phyloP scores from a whole-genome alignment of 2,329 filamentous ascomycete species.

The Nemania abortiva region DNA sequence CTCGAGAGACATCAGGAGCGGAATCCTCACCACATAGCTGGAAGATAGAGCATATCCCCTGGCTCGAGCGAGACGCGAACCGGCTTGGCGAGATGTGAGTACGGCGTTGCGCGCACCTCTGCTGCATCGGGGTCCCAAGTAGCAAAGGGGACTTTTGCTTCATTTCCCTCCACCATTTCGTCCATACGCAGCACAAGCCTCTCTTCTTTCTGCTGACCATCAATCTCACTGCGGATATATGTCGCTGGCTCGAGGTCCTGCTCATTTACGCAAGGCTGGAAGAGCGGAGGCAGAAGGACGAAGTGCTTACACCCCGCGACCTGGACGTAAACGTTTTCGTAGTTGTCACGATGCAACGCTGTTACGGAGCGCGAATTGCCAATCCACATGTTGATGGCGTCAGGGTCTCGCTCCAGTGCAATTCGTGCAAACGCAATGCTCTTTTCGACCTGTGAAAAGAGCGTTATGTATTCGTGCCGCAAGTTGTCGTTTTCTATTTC shows the following conservation, averaged over 20 bases:
- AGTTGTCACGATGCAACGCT: slow-evolving; percentile 83
- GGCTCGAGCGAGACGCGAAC: slow-evolving; percentile 75
- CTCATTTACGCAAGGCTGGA: slow-evolving; percentile 77
- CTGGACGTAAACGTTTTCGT: slow-evolving; percentile 88
- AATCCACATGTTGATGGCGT: slow-evolving; percentile 87
- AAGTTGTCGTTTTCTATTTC: slow-evolving; percentile 81
- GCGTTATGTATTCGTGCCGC: slow-evolving; percentile 74
- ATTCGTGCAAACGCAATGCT: slow-evolving; percentile 79
- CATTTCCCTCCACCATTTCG: slow-evolving; percentile 16
- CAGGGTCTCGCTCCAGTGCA: slow-evolving; percentile 71
- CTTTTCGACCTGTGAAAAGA: slow-evolving; percentile 72
- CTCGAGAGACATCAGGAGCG: not conserved
- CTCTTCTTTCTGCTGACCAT: slow-evolving; percentile 11
- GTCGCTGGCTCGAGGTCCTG: slow-evolving; percentile 66
- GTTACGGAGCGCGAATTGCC: slow-evolving; percentile 78
- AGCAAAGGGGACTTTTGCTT: slow-evolving; percentile 70
- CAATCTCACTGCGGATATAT: slow-evolving; percentile 61
- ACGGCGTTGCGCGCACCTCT: slow-evolving; percentile 62
- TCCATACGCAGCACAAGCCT: slow-evolving; percentile 33
- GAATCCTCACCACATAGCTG: slow-evolving; percentile 77
- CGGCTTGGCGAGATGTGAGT: slow-evolving; percentile 70
- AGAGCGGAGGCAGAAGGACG: slow-evolving; percentile 77
- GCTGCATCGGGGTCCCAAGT: slow-evolving; percentile 80
- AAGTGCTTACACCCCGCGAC: slow-evolving; percentile 80
- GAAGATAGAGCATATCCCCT: slow-evolving; percentile 86